phyloP scores from a whole-genome alignment of 148 eudicot genomes.

The Dysphania ambrosioides region DNA sequence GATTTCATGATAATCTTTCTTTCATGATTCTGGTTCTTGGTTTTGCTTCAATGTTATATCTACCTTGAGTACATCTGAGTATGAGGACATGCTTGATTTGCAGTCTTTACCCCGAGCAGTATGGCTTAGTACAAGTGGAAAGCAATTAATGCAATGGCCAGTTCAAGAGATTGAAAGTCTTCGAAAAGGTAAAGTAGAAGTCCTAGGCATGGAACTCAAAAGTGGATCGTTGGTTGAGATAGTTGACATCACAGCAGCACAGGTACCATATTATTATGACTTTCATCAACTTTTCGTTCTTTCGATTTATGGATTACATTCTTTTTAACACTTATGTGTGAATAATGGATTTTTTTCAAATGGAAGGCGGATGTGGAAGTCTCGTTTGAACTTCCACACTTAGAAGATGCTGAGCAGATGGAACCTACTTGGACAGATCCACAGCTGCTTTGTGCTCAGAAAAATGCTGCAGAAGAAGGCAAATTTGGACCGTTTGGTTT shows the following conservation, averaged over 20 bases:
- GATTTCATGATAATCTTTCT: background rate
- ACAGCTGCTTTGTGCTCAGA: constrained; percentile 38
- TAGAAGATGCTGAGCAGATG: constrained; percentile 49
- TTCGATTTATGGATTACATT: background rate
- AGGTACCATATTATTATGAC: constrained; percentile 6
- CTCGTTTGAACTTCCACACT: constrained; percentile 35
- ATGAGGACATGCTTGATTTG: background rate
- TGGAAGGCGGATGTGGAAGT: constrained; percentile 54
- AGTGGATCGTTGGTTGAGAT: constrained; percentile 22
- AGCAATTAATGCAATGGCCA: constrained; percentile 38
- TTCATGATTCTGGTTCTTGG: background rate
- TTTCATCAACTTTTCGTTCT: background rate
- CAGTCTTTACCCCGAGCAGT: constrained; percentile 43
- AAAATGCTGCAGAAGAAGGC: constrained; percentile 42
- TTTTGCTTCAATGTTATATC: background rate
- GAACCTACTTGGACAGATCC: constrained; percentile 50
- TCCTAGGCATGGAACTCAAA: constrained; percentile 19
- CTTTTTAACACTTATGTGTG: too few species aligned
- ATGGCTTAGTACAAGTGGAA: constrained; percentile 40
- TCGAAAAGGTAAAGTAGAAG: constrained; percentile 19
- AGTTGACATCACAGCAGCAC: constrained; percentile 28
- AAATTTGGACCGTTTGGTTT: constrained; percentile 39
- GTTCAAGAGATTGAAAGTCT: constrained; percentile 31
- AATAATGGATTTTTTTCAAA: background rate
- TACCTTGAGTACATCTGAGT: background rate